These are phyloP conservation scores for Leccinum subtestaceum DNA, from an alignment of 768 basidiomycete species.

Conservation along the genomic window DNA sequence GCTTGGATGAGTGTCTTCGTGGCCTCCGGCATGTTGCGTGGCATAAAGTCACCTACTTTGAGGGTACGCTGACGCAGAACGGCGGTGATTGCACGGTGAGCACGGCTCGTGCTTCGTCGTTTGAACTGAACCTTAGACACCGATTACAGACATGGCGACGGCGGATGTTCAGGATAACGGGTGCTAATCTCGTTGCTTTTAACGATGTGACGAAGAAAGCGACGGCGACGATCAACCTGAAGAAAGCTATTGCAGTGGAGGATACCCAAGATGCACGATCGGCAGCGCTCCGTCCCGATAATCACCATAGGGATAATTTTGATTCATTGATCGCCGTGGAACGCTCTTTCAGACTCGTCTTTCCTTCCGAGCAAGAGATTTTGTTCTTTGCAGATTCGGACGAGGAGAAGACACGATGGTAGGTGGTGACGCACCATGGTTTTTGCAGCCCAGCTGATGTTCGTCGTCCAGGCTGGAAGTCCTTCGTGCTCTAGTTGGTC, in stretches of 20 bases:
- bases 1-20: conserved; percentile 87
- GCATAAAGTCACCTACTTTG: conserved; percentile 93
- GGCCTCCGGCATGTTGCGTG: conserved; percentile 87
- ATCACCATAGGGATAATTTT: conserved; percentile 50
- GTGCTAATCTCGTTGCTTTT: conserved; percentile 83
- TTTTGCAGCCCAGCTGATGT: background rate
- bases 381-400: conserved; percentile 90
- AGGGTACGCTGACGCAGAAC: conserved; percentile 87
- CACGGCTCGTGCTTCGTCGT: conserved; percentile 2
- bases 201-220: conserved; percentile 92
- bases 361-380: conserved; percentile 76
- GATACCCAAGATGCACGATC: conserved; percentile 67
- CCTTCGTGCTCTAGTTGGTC: conserved; percentile 78
- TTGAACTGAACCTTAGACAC: background rate
- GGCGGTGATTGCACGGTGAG: conserved; percentile 91
- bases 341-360: conserved; percentile 81
- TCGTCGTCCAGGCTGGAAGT: conserved; percentile 70
- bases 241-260: conserved; percentile 73
- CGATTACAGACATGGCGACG: conserved; percentile 69
- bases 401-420: conserved; percentile 87
- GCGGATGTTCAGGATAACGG: conserved; percentile 79
- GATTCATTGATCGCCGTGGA: conserved; percentile 69
- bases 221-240: conserved; percentile 86
- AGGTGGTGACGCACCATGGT: conserved; percentile 32
- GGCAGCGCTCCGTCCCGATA: conserved; percentile 44